Base-by-base conservation (phyloP, 1,284 basidiomycete genomes). In the Cryptococcus deneoformans region DNA sequence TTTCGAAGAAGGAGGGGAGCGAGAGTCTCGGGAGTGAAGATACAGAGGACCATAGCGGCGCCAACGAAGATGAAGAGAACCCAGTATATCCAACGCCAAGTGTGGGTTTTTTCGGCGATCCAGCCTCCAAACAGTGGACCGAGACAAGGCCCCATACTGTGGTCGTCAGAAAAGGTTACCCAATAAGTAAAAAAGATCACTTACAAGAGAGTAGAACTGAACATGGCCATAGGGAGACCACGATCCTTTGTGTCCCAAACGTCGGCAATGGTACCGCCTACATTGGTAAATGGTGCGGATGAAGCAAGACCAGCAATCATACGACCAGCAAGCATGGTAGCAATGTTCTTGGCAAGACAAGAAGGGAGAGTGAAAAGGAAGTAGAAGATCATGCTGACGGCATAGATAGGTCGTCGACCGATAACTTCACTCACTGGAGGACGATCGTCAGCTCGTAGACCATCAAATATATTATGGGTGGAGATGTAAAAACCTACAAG, bases 81-180 rank as follows among this genome's bases (percentile, higher is more conserved):
- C 77, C 76, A 79, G 69, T 80, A 79, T 58, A 80, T 77, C 77
- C 79, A 80, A 8, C 79, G 64, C 80, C 79, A 80, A 3, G 64
- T 60, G 14, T 57, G 52, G 0, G 68, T 70, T 52, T 67, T 67
- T 45, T 68, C 51, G 0, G 65, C 60, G 51, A 80, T 77, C 69
- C 73, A 78, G 2, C 73, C 75, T 7, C 77, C 74, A 44, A 79
- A 66, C 36, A 79, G 63, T 2, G 77, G 76, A 20, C 76, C 77
- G 2, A 77, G 68, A 24, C 77, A 77, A 5, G 80, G 80, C 16
- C 80, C 80, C 46, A 77, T 71, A 58, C 62, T 64, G 52, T 34
- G 45, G n/a, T 46, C 34, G 20, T 37, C 44, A 46, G 47, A 54
- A 10, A 24, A 7, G 6, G 53, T 9, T 12, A 1, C 6, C 24